A percentile compares a stretch with the other conserved stretches of the same genome.
Conservation (phyloP, 306 rosid species). For the Prunus mira region DNA sequence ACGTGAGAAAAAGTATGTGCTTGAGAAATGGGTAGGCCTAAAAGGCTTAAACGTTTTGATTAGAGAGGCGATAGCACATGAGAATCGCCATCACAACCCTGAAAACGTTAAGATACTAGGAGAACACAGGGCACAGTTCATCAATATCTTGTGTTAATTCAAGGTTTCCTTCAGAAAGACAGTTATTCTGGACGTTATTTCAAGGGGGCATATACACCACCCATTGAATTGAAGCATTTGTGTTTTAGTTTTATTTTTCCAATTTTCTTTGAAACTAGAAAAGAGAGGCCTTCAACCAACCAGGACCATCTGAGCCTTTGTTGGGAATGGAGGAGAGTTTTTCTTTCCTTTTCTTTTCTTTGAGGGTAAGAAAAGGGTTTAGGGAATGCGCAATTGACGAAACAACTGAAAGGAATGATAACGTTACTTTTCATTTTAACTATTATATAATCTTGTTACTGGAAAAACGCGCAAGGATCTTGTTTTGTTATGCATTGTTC, state of each 20-base stretch:
- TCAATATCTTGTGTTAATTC: constrained; percentile 4
- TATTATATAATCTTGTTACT: not conserved
- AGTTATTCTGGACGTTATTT: not conserved
- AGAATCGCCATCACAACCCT: not conserved
- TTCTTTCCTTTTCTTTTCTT: not conserved
- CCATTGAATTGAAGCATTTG: not conserved
- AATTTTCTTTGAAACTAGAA: not conserved
- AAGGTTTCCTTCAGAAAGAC: not conserved
- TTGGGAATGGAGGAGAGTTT: not conserved
- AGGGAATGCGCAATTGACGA: not conserved
- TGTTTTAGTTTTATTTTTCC: not conserved
- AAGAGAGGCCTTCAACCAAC: too few relatives aligned
- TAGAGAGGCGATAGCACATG: not conserved
- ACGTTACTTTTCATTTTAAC: not conserved
- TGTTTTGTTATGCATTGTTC: too few relatives aligned
- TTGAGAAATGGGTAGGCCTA: not conserved
- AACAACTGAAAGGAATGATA: not conserved
- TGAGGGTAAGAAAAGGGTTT: not conserved
- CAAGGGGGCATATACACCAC: not conserved
- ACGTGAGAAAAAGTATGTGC: not conserved
- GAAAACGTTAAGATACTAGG: not conserved
- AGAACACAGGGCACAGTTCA: not conserved
- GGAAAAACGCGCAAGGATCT: too few relatives aligned
- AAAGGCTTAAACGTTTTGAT: not conserved
- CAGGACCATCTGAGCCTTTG: not conserved